Evolutionary conservation across 371 early-diverging fungal species (phyloP), one percentile per base, ranked within the genome.

Genomic region (Saksenaea vasiformis): DNA sequence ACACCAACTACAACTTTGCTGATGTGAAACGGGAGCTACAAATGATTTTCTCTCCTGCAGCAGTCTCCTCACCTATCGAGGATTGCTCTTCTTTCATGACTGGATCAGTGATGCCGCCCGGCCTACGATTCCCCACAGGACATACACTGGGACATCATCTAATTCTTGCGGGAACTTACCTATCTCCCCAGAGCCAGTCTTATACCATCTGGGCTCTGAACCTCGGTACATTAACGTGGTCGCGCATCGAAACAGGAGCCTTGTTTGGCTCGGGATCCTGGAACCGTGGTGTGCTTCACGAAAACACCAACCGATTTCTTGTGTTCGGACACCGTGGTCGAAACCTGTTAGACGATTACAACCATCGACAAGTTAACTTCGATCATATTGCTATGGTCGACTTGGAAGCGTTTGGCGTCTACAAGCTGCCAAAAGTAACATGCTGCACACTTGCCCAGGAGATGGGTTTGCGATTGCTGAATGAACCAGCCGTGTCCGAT

Each of bases 1-100:
- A 92, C 70, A 90, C 90, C 64, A 93, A 93, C 73, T 91, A 90
- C 74, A 93, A 91, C 68, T 93, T 93, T 73, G 83, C 88, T 7
- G 85, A 90, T 36, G 91, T 91, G 43, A 87, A 87, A 67, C 87
- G 92, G 34, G 89, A 90, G 57, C 74, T 93, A 35, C 90, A 91
- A 70, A 64, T 87, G 19, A 77, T 93, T 31, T 79, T 70, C 43
- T 75, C 90, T 2, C 85, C 87, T 22, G 58, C 60, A 44, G 24
- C 60, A 17, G 61, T 67, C 14, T 73, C 76, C 31, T 84, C 83
- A 57, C 73, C 77, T 26, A 77, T 90, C 13, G 80, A 84, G 54
- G 88, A 90, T 59, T 78, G 83, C 14, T 88, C 89, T 2, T 74
- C 77, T 14, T 76, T 76, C 44, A 87, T 89, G 79, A 70, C 79